Base-by-base conservation (phyloP, 805 yeast genomes). In the Ogataea polymorpha region DNA sequence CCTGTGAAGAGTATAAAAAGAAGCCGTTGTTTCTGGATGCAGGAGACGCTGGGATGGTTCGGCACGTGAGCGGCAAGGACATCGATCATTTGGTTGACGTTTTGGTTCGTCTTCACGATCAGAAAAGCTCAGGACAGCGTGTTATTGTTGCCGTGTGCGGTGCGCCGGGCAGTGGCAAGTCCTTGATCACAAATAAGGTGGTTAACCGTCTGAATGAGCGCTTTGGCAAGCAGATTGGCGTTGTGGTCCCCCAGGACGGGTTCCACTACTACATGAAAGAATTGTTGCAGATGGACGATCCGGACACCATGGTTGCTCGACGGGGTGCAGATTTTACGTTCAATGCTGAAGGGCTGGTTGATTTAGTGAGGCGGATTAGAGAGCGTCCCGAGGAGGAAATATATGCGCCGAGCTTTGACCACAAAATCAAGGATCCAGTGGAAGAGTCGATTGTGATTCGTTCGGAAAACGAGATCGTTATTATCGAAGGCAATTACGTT, bases 301-400 rank as follows among this genome's bases (percentile, higher is more conserved):
- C 70, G 5, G 55, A 54, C 23, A 64, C 60, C 34, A 73, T 74
- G 5, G 32, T 68, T n/a, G 45, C 53, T n/a, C 49, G 74, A 33
- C 55, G 77, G 23, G 77, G 77, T 2, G 74, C 77, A 1, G 75
- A 75, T n/a, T 68, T 67, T 46, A 72, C 76, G 4, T 71, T 72
- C 48, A 61, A 72, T 42, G 59, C 64, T 5, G 29, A 25, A 16
- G 27, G 27, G 14, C 59, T 68, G 37, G 48, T 67, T 16, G 51
- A 46, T 2, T 47, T 61, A 48, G 51, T 56, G 6, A 32, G 26
- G 31, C 29, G 21, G 29, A 24, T 42, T 31, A 25, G 37, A 12
- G 32, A 36, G 4, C 16, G 32, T 17, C 24, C 46, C 3, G 13
- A 10, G 12, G 41, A 28, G 14, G 23, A 29, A 4, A 26, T 43